Conservation (phyloP, 2,329 filamentous ascomycete genomes). For the Kalaharituber pfeilii region DNA sequence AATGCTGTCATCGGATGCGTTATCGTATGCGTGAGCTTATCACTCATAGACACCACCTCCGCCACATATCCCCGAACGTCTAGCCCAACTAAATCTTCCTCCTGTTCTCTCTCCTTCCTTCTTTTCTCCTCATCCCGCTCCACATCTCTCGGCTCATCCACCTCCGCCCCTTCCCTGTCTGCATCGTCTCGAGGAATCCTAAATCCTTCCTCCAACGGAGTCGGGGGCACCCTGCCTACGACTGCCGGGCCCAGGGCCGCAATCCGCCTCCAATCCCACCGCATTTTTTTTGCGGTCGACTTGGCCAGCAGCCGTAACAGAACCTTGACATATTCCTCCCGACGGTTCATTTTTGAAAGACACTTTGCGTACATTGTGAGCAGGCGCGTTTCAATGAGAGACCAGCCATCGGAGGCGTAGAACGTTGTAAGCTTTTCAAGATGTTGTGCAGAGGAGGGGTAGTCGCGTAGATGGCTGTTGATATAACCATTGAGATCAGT, state of each 20-base stretch:
- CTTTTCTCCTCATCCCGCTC: no score
- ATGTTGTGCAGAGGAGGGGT: constrained; percentile 52
- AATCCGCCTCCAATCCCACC: constrained; percentile 30
- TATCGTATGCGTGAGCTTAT: constrained; percentile 25
- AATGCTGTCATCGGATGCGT: constrained; percentile 42
- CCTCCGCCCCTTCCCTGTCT: constrained; percentile 17
- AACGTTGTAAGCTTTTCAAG: constrained; percentile 64
- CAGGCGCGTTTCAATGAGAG: constrained; percentile 61
- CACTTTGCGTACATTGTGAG: constrained; percentile 73
- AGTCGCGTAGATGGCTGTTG: constrained; percentile 50
- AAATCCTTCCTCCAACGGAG: neutral
- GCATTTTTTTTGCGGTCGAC: constrained; percentile 38
- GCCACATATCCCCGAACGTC: constrained; percentile 25
- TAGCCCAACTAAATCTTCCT: constrained; percentile 35
- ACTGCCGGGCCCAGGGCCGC: no score
- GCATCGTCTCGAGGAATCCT: constrained; percentile 3
- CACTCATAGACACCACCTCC: constrained; percentile 34
- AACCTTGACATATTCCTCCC: constrained; percentile 62
- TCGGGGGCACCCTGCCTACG: neutral
- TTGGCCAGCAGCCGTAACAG: constrained; percentile 58
- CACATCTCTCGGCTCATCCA: constrained; percentile 3
- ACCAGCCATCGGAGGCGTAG: constrained; percentile 65
- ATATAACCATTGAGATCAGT: no score
- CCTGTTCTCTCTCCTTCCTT: constrained; percentile 1
- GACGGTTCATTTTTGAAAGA: constrained; percentile 55